Evolutionary conservation across 1,139 yeast species (phyloP).

Genomic region (Taphrina wiesneri): DNA sequence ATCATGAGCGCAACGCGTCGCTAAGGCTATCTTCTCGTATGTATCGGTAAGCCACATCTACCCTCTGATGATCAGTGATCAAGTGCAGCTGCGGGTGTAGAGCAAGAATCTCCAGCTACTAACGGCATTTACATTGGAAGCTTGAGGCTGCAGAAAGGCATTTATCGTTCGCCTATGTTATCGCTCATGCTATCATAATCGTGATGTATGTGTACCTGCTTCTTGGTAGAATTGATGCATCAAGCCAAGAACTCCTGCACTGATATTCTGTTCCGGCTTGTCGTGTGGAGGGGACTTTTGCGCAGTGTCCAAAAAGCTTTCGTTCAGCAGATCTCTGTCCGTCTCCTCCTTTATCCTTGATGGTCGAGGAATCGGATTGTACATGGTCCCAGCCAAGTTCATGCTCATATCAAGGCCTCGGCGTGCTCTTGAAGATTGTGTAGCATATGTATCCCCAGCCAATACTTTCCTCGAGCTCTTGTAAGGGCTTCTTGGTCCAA

Average conservation of each 20-base stretch:
- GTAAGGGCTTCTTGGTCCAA: slow-evolving; percentile 4
- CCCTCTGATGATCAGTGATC: not conserved
- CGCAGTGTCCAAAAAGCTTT: slow-evolving; percentile 13
- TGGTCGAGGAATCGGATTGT: slow-evolving; percentile 13
- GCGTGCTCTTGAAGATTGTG: slow-evolving; percentile 17
- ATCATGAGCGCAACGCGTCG: slow-evolving; percentile 8
- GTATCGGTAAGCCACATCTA: not conserved
- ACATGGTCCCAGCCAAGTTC: not conserved
- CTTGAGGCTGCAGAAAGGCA: not conserved
- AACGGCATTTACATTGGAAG: not conserved
- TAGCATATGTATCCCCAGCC: slow-evolving; percentile 6
- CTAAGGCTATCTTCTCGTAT: not conserved
- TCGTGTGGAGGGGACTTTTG: not conserved
- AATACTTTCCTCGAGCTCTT: not conserved
- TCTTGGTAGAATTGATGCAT: slow-evolving; percentile 34
- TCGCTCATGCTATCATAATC: slow-evolving; percentile 2
- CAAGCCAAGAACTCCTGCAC: slow-evolving; percentile 31
- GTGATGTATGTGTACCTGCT: slow-evolving; percentile 23
- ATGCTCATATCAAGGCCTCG: slow-evolving; percentile 4
- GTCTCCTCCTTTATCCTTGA: not conserved
- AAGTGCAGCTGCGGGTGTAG: too few relatives aligned
- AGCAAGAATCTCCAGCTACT: too few relatives aligned
- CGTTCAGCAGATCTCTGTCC: slow-evolving; percentile 8
- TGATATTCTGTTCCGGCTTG: not conserved
- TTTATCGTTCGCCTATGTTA: not conserved